Conservation (phyloP, 805 yeast genomes). For the Osmozyma mogii region DNA sequence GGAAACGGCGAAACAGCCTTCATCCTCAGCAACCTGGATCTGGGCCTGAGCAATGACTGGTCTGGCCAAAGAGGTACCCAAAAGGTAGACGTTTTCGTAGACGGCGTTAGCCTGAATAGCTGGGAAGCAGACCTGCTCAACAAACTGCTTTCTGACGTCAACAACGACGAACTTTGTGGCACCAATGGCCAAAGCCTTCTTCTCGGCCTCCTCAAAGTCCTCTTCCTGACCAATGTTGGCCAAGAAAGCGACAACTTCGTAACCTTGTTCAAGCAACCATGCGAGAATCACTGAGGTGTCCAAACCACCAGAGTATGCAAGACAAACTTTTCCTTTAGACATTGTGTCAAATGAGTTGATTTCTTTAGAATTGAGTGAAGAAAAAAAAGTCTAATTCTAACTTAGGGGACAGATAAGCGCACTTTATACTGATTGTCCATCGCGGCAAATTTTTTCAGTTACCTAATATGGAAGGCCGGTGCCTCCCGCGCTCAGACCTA, state of each 20-base stretch:
- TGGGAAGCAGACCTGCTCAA: slow-evolving; percentile 87
- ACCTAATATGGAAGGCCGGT: too few species aligned
- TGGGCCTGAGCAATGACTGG: slow-evolving; percentile 99
- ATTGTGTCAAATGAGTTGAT: slow-evolving; percentile 28
- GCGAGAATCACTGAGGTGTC: slow-evolving; percentile 97
- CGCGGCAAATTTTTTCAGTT: slow-evolving; percentile 14
- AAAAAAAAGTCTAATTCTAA: slow-evolving; percentile 2
- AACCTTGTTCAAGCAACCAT: slow-evolving; percentile 96
- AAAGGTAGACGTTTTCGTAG: slow-evolving; percentile 92
- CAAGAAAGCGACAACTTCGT: slow-evolving; percentile 96
- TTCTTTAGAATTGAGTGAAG: slow-evolving; percentile 1
- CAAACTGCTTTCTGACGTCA: slow-evolving; percentile 93
- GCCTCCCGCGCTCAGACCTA: too few species aligned
- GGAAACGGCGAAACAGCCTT: slow-evolving; percentile 97
- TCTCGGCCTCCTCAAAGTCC: slow-evolving; percentile 95
- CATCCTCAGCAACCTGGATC: slow-evolving; percentile 91
- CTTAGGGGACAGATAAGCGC: slow-evolving; percentile 5
- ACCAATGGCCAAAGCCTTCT: slow-evolving; percentile 93
- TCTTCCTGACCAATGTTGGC: slow-evolving; percentile 99
- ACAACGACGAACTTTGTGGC: slow-evolving; percentile 92
- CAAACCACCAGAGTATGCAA: slow-evolving; percentile 98
- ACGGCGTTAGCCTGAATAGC: slow-evolving; percentile 97
- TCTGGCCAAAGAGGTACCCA: slow-evolving; percentile 97
- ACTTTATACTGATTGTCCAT: slow-evolving; percentile 15
- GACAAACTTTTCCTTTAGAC: slow-evolving; percentile 98